A percentile compares a stretch with the other conserved stretches of the same genome.
phyloP scores from a whole-genome alignment of 1,284 basidiomycete species.

The Cryptococcus sp. region DNA sequence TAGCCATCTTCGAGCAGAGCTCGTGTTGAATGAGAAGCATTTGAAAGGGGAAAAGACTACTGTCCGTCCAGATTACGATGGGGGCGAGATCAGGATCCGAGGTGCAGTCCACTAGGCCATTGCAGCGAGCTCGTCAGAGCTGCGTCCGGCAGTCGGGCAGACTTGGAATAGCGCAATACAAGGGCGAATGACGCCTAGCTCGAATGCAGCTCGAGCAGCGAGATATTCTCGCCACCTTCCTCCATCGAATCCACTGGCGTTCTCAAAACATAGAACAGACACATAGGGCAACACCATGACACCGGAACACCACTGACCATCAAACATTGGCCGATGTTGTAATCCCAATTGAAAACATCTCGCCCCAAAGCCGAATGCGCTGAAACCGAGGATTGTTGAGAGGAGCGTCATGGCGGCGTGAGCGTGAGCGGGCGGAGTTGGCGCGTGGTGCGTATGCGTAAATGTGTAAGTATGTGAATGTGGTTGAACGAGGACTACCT shows the following conservation, averaged over 20 bases:
- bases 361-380: slow-evolving; percentile 72
- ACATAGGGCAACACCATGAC: background rate
- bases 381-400: slow-evolving; percentile 73
- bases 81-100: no score
- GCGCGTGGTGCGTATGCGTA: background rate
- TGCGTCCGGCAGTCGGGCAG: no score
- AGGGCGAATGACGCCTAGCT: no score
- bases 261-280: background rate
- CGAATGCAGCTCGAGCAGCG: no score
- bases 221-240: background rate
- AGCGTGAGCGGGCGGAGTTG: slow-evolving; percentile 1
- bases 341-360: slow-evolving; percentile 79
- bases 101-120: no score
- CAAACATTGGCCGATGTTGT: slow-evolving; percentile 56
- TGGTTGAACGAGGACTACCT: background rate
- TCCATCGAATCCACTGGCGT: background rate
- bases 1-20: no score
- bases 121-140: no score
- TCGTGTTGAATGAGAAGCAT: no score
- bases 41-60: no score
- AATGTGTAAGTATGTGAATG: background rate
- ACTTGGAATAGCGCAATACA: no score
- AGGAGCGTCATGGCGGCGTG: slow-evolving; percentile 64
- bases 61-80: no score
- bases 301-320: slow-evolving; percentile 32